Evolutionary conservation across 306 rosid species (phyloP), one percentile per base, ranked within the genome.

Genomic region (Sechiopsis laciniata): DNA sequence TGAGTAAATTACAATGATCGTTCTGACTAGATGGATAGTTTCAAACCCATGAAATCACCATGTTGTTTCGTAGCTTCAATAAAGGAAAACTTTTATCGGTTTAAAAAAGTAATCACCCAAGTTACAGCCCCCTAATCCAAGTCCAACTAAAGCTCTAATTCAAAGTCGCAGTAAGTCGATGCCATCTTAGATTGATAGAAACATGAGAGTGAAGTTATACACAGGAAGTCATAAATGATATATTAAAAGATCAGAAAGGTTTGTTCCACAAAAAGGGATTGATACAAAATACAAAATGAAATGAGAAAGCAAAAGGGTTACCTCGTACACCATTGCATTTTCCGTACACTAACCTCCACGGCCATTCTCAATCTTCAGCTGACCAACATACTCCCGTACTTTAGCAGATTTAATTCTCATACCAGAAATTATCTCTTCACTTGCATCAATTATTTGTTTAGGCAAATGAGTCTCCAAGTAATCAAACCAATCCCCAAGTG

Each of bases 401-500:
- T 85, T 79, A 53, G 83, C 73, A 7, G 90, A 90, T 78, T 84
- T 86, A 52, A 69, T 71, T 21, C 61, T 77, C 91, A 92, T 88
- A 2, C 84, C 82, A 16, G 54, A 83, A 73, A 92, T 78, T 61
- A 84, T 80, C 78, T 80, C 92, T 81, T 92, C 96, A 1, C 85
- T 85, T 16, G 74, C 83, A 64, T 83, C 85, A 15, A 74, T 66
- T 37, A 89, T 87, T 85, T 84, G 90, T 71, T 85, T 85, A 1
- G 90, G 86, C 61, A 92, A 79, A 80, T 81, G 57, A 75, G 79
- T 75, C 80, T 89, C 95, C 85, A 88, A 70, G 72, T 78, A 89
- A 82, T 84, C 88, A 71, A 92, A 85, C 96, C 96, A 92, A 79
- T 92, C 86, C 53, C 83, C 95, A 7, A 89, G 83, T 16, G 82